Conservation (phyloP, 176 grass and related monocot species). For the Avena insularis region DNA sequence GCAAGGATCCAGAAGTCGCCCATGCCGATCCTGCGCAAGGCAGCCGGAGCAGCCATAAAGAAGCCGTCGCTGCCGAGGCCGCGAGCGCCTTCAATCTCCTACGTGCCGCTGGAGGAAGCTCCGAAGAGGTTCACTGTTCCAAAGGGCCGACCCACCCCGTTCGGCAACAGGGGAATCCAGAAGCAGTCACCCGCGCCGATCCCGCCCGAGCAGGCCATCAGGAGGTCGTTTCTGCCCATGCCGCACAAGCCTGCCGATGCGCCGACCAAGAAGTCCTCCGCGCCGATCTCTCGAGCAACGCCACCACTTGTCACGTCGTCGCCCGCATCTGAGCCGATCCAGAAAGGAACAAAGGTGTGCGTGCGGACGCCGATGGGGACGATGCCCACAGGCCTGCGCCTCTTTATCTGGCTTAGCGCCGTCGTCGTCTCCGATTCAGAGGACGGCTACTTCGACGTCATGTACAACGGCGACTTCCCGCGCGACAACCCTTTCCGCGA, state of each 20-base stretch:
- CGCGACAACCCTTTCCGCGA: neutral
- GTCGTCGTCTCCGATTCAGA: neutral
- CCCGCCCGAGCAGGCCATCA: no score
- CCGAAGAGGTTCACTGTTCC: neutral
- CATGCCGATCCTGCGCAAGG: neutral
- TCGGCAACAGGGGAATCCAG: neutral
- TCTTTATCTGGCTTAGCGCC: slow-evolving; percentile 27
- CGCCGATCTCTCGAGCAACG: neutral
- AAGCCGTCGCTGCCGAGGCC: neutral
- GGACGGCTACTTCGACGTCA: neutral
- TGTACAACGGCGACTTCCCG: neutral
- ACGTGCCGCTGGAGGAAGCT: neutral
- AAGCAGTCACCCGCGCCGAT: no score
- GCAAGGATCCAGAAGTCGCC: neutral
- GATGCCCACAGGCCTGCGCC: neutral
- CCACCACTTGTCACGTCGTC: no score
- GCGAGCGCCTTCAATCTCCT: no score
- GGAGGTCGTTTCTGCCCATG: no score
- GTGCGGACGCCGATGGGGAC: neutral
- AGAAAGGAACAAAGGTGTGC: neutral
- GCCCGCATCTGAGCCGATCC: neutral
- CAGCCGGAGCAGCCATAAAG: neutral
- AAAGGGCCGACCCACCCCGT: neutral
- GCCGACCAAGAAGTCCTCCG: no score
- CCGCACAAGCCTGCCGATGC: no score